Conservation (phyloP, 1,284 basidiomycete genomes). For the Heterobasidion irregulare region DNA sequence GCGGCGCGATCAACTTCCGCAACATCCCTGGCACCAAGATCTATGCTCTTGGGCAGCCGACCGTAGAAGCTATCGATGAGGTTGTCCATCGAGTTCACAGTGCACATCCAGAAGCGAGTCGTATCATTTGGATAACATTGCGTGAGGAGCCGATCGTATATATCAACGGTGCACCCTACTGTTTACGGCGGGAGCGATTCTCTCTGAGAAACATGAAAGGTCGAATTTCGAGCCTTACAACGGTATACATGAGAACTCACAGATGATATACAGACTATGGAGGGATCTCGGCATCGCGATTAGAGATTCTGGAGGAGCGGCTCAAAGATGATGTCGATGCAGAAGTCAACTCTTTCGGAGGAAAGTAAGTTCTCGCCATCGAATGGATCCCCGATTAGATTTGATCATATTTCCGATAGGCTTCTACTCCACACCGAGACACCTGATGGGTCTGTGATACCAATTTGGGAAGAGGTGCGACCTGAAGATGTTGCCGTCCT, state of each 20-base stretch:
- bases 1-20: conserved; percentile 94
- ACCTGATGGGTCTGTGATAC: conserved; percentile 82
- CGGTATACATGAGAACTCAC: neutral
- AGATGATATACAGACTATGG: conserved; percentile 61
- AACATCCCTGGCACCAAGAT: conserved; percentile 80
- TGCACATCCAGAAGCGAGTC: conserved; percentile 50
- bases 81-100: conserved; percentile 69
- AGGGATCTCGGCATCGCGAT: conserved; percentile 81
- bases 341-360: conserved; percentile 80
- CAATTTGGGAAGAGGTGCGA: conserved; percentile 91
- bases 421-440: conserved; percentile 90
- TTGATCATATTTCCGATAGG: conserved; percentile 24
- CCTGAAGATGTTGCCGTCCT: conserved; percentile 77
- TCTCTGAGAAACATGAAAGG: conserved; percentile 86
- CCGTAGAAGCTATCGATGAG: conserved; percentile 81
- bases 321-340: conserved; percentile 84
- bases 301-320: conserved; percentile 89
- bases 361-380: conserved; percentile 38
- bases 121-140: conserved; percentile 88
- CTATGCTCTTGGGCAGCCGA: conserved; percentile 91
- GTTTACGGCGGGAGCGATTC: conserved; percentile 70
- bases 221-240: conserved; percentile 14
- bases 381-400: neutral
- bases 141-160: conserved; percentile 94
- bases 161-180: conserved; percentile 83